A percentile compares a stretch with the other conserved stretches of the same genome.
Evolutionary conservation across 2,329 filamentous ascomycete genomes (phyloP).

Genomic region (Phaeosphaeria sp.): DNA sequence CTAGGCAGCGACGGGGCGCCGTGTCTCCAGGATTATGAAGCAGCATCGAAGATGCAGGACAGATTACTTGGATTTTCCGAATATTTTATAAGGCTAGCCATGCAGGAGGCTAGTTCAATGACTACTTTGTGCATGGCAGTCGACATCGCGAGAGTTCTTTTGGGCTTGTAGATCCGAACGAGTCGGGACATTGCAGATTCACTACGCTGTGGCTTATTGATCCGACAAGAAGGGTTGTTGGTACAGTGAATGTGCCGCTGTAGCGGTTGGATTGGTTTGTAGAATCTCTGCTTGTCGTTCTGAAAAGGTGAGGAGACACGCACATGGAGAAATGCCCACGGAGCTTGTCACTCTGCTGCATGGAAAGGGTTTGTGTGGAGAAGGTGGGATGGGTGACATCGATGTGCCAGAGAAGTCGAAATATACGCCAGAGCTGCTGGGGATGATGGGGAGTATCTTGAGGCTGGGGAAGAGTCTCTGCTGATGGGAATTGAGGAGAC

Average conservation of each 20-base stretch:
- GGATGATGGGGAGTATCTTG: conserved; percentile 11
- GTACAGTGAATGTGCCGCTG: conserved; percentile 58
- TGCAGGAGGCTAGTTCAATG: background rate
- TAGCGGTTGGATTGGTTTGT: conserved; percentile 57
- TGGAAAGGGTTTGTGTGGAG: conserved; percentile 4
- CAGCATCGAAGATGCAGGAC: conserved; percentile 54
- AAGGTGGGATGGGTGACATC: background rate
- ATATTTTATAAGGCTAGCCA: conserved; percentile 35
- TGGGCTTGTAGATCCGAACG: conserved; percentile 55
- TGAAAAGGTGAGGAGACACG: background rate
- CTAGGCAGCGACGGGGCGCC: conserved; percentile 7
- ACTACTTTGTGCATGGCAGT: background rate
- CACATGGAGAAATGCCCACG: conserved; percentile 18
- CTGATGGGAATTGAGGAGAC: conserved; percentile 28
- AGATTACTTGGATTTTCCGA: conserved; percentile 66
- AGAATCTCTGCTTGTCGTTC: conserved; percentile 14
- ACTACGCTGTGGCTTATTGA: conserved; percentile 67
- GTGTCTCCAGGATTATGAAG: conserved; percentile 54
- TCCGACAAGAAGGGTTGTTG: conserved; percentile 59
- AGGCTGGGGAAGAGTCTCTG: conserved; percentile 3
- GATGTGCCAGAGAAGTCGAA: background rate
- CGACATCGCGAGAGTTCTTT: conserved; percentile 50
- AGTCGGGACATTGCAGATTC: conserved; percentile 63
- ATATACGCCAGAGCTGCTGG: conserved; percentile 24
- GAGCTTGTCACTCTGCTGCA: conserved; percentile 20